phyloP scores from a whole-genome alignment of 2,329 filamentous ascomycete genomes.

The Talaromyces sp. region DNA sequence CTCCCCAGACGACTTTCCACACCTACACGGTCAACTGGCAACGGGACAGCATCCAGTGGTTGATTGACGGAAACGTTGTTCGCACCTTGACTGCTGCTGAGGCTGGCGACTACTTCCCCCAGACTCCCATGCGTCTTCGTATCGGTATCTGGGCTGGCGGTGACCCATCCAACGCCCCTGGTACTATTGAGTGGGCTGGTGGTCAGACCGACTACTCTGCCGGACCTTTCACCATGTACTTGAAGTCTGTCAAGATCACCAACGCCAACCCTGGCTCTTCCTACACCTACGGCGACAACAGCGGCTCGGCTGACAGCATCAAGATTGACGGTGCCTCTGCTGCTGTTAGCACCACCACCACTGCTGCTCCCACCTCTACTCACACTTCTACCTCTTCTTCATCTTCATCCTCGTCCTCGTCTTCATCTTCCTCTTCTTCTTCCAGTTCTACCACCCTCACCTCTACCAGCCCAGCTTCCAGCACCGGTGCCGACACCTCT shows the following conservation, averaged over 20 bases:
- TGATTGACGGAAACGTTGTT: conserved; percentile 58
- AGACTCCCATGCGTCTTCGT: conserved; percentile 70
- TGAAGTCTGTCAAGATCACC: conserved; percentile 58
- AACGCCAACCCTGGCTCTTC: conserved; percentile 59
- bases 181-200: conserved; percentile 67
- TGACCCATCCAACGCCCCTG: conserved; percentile 36
- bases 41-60: conserved; percentile 60
- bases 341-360: neutral
- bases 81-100: conserved; percentile 61
- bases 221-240: conserved; percentile 70
- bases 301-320: conserved; percentile 64
- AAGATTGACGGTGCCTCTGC: conserved; percentile 66
- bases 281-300: conserved; percentile 62
- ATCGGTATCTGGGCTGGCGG: conserved; percentile 69
- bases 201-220: conserved; percentile 63
- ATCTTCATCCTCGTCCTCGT: neutral
- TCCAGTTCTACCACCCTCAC: neutral
- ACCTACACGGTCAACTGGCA: conserved; percentile 63
- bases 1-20: conserved; percentile 52
- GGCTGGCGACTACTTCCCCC: conserved; percentile 62
- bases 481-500: neutral
- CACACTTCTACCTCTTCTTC: neutral
- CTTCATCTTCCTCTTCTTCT: neutral
- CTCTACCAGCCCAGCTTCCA: neutral
- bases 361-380: conserved; percentile 5